Percentiles rank a stretch among this genome's conserved stretches.
Evolutionary conservation across 2,329 filamentous ascomycete genomes (phyloP).

Genomic region (Alternaria triticina): DNA sequence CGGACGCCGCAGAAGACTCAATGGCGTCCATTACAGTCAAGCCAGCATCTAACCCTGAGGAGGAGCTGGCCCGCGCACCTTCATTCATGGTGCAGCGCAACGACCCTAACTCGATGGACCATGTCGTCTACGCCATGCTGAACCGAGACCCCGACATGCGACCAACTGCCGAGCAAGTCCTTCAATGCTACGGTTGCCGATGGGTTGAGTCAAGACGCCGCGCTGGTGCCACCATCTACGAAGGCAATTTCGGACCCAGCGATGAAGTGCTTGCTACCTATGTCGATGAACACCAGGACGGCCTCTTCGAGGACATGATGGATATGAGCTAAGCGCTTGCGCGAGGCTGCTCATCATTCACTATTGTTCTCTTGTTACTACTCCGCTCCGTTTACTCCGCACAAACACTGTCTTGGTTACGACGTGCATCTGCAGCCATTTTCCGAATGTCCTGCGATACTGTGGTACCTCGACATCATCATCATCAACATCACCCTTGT

Average conservation of each 20-base stretch:
- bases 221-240: conserved; percentile 91
- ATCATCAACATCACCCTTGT: conserved; percentile 16
- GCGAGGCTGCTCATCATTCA: background rate
- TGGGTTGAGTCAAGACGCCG: conserved; percentile 82
- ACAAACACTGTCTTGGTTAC: conserved; percentile 12
- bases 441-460: conserved; percentile 17
- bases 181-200: conserved; percentile 73
- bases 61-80: conserved; percentile 73
- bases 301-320: conserved; percentile 63
- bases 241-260: conserved; percentile 91
- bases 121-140: conserved; percentile 88
- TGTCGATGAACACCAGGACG: conserved; percentile 51
- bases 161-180: conserved; percentile 75
- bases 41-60: conserved; percentile 35
- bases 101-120: conserved; percentile 78
- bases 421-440: conserved; percentile 16
- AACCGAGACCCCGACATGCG: conserved; percentile 74
- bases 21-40: conserved; percentile 46
- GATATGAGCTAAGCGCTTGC: conserved; percentile 52
- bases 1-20: conserved; percentile 47
- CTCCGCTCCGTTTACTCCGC: background rate
- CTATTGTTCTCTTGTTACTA: background rate
- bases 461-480: conserved; percentile 7
- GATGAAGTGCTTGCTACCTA: conserved; percentile 61
- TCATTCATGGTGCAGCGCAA: conserved; percentile 83